Conservation (phyloP, 768 basidiomycete genomes). For the Trametes punicea region DNA sequence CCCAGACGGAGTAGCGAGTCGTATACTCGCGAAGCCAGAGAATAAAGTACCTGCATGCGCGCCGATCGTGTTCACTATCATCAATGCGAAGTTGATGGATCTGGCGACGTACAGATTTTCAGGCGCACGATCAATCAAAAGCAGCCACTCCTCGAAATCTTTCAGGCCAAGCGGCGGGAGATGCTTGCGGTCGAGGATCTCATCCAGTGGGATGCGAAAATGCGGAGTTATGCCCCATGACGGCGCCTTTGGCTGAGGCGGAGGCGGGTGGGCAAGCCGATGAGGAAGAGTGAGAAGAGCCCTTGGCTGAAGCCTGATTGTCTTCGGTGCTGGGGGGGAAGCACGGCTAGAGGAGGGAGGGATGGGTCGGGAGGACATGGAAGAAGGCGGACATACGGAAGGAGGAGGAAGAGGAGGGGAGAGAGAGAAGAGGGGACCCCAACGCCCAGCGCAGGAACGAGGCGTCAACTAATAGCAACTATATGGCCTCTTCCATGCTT, state of each 20-base stretch:
- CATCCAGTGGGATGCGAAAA: slow-evolving; percentile 65
- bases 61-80: slow-evolving; percentile 5
- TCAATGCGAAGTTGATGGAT: not conserved
- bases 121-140: slow-evolving; percentile 71
- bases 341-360: slow-evolving; percentile 10
- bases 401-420: not conserved
- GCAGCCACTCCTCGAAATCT: slow-evolving; percentile 66
- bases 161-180: slow-evolving; percentile 68
- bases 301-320: slow-evolving; percentile 32
- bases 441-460: not conserved
- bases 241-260: slow-evolving; percentile 12
- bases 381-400: slow-evolving; percentile 12
- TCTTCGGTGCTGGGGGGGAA: slow-evolving; percentile 24
- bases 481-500: slow-evolving; percentile 10
- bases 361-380: slow-evolving; percentile 19
- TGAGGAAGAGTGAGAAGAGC: slow-evolving; percentile 38
- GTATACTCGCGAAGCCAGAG: slow-evolving; percentile 80
- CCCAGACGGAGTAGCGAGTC: slow-evolving; percentile 42
- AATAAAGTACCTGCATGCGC: slow-evolving; percentile 59
- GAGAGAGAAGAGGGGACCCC: slow-evolving; percentile 1
- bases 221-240: slow-evolving; percentile 53
- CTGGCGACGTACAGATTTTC: slow-evolving; percentile 74
- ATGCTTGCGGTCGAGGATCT: slow-evolving; percentile 72
- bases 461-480: slow-evolving; percentile 1
- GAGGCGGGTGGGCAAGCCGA: slow-evolving; percentile 21